Conservation (phyloP, 2,329 filamentous ascomycete species). For the Aureobasidium vineae region DNA sequence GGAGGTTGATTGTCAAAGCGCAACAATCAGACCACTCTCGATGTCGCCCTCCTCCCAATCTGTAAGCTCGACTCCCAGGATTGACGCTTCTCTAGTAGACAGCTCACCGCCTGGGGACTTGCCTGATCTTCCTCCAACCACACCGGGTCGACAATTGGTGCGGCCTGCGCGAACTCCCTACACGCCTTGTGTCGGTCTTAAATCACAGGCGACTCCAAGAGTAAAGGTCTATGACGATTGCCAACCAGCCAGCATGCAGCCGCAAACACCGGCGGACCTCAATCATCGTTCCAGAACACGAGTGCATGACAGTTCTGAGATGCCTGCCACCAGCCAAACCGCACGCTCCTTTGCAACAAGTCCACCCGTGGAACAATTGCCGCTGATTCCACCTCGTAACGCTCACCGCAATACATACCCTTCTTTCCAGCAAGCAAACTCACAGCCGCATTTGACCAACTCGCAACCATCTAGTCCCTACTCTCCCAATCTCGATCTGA, state of each 20-base stretch:
- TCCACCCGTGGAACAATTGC: background rate
- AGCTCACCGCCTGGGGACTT: background rate
- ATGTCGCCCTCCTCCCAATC: background rate
- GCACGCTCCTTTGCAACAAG: background rate
- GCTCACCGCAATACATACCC: slow-evolving; percentile 29
- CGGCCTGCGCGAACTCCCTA: background rate
- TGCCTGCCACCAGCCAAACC: background rate
- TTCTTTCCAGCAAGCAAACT: background rate
- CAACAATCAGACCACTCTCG: background rate
- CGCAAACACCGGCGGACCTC: slow-evolving; percentile 40
- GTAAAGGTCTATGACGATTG: slow-evolving; percentile 38
- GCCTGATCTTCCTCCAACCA: background rate
- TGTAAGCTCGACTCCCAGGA: background rate
- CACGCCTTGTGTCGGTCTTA: background rate
- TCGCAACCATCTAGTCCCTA: slow-evolving; percentile 8
- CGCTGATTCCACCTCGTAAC: background rate
- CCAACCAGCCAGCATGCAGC: slow-evolving; percentile 33
- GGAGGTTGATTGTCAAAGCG: background rate
- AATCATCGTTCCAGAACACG: background rate
- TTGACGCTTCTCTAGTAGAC: background rate
- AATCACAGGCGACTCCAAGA: slow-evolving; percentile 28
- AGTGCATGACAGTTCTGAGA: background rate
- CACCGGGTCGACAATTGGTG: background rate
- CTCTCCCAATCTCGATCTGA: slow-evolving; percentile 13
- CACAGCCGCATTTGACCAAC: background rate